These are phyloP conservation scores for Lachancea sp. DNA, from an alignment of 805 yeast genomes.

Conservation along the genomic window DNA sequence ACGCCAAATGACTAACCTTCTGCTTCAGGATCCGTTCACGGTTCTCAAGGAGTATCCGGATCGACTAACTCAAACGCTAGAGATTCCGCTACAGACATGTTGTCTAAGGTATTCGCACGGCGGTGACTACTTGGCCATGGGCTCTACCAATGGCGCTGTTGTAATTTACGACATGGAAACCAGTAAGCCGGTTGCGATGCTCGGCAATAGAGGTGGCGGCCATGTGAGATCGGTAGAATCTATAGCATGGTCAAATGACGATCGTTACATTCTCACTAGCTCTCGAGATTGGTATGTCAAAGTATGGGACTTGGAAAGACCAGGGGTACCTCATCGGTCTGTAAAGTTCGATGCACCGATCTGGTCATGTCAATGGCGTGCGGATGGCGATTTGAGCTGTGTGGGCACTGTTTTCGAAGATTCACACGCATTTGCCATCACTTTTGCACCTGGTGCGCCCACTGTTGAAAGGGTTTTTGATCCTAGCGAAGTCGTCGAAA, in stretches of 20 bases:
- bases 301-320: slow-evolving; percentile 64
- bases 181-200: slow-evolving; percentile 25
- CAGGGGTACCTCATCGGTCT: slow-evolving; percentile 36
- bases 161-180: slow-evolving; percentile 72
- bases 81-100: slow-evolving; percentile 57
- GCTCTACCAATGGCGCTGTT: slow-evolving; percentile 66
- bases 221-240: slow-evolving; percentile 73
- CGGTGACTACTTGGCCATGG: slow-evolving; percentile 85
- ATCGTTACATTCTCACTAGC: slow-evolving; percentile 59
- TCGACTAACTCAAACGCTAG: slow-evolving; percentile 59
- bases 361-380: slow-evolving; percentile 43
- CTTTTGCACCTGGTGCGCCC: slow-evolving; percentile 12
- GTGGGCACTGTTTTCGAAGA: slow-evolving; percentile 64
- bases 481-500: neutral
- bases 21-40: slow-evolving; percentile 83
- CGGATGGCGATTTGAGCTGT: slow-evolving; percentile 39
- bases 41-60: slow-evolving; percentile 92
- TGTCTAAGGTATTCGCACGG: slow-evolving; percentile 59
- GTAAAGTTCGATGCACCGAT: slow-evolving; percentile 61
- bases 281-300: slow-evolving; percentile 79
- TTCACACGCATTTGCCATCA: slow-evolving; percentile 36
- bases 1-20: slow-evolving; percentile 42
- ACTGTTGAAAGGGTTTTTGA: neutral
- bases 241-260: slow-evolving; percentile 66
- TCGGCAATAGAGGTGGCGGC: slow-evolving; percentile 48